These are phyloP conservation scores for Cyphellophora europaea DNA, from an alignment of 2,329 filamentous ascomycete species.

Conservation along the genomic window DNA sequence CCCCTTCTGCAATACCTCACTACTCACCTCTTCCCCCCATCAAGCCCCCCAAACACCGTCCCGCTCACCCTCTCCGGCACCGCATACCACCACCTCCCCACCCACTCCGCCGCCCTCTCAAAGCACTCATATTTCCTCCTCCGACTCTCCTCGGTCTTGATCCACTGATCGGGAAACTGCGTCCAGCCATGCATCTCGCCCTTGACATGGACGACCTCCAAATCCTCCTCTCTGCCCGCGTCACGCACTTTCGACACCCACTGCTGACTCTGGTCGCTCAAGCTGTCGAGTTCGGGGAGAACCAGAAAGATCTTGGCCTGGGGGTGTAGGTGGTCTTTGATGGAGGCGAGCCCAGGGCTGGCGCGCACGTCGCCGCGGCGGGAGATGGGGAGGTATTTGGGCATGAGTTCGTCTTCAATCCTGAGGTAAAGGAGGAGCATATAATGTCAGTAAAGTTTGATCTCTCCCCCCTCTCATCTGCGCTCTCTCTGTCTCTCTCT, in stretches of 20 bases:
- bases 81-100: conserved; percentile 7
- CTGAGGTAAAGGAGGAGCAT: too few relatives aligned
- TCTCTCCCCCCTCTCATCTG: too few relatives aligned
- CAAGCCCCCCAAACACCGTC: neutral
- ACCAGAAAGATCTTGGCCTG: conserved; percentile 16
- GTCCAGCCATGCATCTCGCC: conserved; percentile 19
- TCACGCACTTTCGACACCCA: conserved; percentile 17
- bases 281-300: conserved; percentile 17
- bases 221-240: conserved; percentile 10
- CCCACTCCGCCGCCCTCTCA: conserved; percentile 7
- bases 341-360: conserved; percentile 15
- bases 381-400: conserved; percentile 16
- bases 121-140: conserved; percentile 11
- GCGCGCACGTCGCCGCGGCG: conserved; percentile 12
- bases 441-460: too few relatives aligned
- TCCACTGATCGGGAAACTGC: conserved; percentile 18
- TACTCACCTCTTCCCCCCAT: neutral
- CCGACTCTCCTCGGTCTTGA: conserved; percentile 10
- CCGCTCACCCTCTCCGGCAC: conserved; percentile 1
- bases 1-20: neutral
- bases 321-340: conserved; percentile 14
- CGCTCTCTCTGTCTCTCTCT: too few relatives aligned
- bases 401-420: conserved; percentile 17
- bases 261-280: conserved; percentile 13
- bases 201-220: conserved; percentile 14